Evolutionary conservation across 2,329 filamentous ascomycete genomes (phyloP), one percentile per base, ranked within the genome.

Genomic region (Fusarium foetens): DNA sequence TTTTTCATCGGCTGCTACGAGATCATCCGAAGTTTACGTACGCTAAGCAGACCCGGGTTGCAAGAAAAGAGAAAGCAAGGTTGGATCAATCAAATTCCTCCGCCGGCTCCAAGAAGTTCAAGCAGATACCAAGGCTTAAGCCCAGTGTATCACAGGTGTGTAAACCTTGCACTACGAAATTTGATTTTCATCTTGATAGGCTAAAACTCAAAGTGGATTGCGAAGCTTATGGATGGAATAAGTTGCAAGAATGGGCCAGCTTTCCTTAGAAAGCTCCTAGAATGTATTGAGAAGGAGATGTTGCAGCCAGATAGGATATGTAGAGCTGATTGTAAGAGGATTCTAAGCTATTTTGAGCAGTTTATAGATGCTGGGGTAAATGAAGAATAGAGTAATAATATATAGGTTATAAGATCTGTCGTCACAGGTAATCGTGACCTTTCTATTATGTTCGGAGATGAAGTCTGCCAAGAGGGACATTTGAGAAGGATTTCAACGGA

Each of bases 261-360:
- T 0, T 60, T 60, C 2, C 25, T 60, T 5, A 1, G 1, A 19
- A 0, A n/a, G 2, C 53, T 60, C 3, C 29, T 60, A 10, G 1
- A 19, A 0, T 55, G 55, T 6, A 31, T 60, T 6, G 7, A 14
- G 9, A n/a, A 23, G 4, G 14, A 43, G 5, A 60, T 60, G 58
- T 0, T 55, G 1, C 6, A 43, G 13, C 48, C 38, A 9, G 11
- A 43, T 1, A 55, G 58, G 21, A 1, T 5, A 3, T 4, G 3
- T 6, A 55, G 58, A 21, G 31, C 36, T 29, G 23, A 55, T 55
- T 60, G 16, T 6, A 4, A 19, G 8, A 35, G 17, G 3, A 6
- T 36, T 23, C n/a, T 21, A 6, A 12, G 25, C 12, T 36, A 14
- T 25, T 25, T 52, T 8, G 2, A 21, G 21, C 23, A 9, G 31